Percentiles rank a stretch among this genome's conserved stretches.
These are phyloP conservation scores for Alternaria conjuncta DNA, from an alignment of 2,329 filamentous ascomycete genomes.

Conservation along the genomic window DNA sequence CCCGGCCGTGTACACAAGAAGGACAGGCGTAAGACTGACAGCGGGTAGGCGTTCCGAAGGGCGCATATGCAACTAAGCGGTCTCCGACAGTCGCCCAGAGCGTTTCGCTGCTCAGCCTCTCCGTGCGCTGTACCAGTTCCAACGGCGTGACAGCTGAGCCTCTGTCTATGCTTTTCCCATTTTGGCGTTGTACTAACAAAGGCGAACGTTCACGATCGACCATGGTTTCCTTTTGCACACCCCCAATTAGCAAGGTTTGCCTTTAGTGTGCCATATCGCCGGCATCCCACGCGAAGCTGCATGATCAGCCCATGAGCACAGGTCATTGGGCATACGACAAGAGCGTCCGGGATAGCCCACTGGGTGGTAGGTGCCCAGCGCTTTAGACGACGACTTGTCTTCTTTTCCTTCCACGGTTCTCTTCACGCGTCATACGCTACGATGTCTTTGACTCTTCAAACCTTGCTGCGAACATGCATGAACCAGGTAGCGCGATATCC, in stretches of 20 bases:
- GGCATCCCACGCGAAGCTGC: slow-evolving; percentile 6
- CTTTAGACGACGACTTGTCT: slow-evolving; percentile 2
- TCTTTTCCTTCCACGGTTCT: neutral
- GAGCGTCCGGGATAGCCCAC: neutral
- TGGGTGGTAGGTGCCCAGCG: neutral
- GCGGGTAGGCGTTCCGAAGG: slow-evolving; percentile 15
- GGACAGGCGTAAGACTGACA: slow-evolving; percentile 19
- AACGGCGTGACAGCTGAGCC: slow-evolving; percentile 5
- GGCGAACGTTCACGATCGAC: neutral
- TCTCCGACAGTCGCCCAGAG: slow-evolving; percentile 3
- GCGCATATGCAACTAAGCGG: slow-evolving; percentile 9
- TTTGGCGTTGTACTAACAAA: neutral
- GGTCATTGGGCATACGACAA: slow-evolving; percentile 7
- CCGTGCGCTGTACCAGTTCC: neutral
- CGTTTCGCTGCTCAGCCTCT: slow-evolving; percentile 1
- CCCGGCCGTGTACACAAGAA: neutral
- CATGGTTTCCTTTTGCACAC: neutral
- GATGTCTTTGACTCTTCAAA: neutral
- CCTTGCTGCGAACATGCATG: neutral
- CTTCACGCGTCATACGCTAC: neutral
- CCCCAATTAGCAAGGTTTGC: neutral
- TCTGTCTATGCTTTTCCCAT: neutral
- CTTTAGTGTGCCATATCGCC: neutral
- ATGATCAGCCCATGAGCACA: slow-evolving; percentile 9
- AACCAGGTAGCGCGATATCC: neutral